phyloP scores from a whole-genome alignment of 805 yeast species.

The Alloascoidea hylecoeti region DNA sequence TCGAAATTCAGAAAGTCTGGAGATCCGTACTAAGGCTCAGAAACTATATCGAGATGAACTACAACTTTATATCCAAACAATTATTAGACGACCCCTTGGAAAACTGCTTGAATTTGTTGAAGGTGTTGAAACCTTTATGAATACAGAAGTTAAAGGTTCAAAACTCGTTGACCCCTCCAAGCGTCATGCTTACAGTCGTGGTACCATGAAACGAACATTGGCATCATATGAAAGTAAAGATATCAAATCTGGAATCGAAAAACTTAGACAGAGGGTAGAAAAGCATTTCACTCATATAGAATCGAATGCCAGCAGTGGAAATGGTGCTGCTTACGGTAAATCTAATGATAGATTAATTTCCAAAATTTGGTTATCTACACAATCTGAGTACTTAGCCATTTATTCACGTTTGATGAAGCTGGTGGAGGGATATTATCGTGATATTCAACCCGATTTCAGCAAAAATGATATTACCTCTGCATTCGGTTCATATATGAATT shows the following conservation, averaged over 20 bases:
- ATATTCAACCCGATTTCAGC: slow-evolving; percentile 30
- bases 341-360: slow-evolving; percentile 41
- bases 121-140: slow-evolving; percentile 40
- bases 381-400: slow-evolving; percentile 42
- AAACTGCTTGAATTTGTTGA: slow-evolving; percentile 51
- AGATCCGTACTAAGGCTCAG: slow-evolving; percentile 14
- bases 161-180: slow-evolving; percentile 30
- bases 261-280: slow-evolving; percentile 40
- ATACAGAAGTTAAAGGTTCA: slow-evolving; percentile 17
- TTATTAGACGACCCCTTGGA: slow-evolving; percentile 45
- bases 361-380: slow-evolving; percentile 58
- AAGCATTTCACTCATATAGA: slow-evolving; percentile 29
- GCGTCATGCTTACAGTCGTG: slow-evolving; percentile 51
- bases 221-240: slow-evolving; percentile 44
- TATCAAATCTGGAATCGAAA: slow-evolving; percentile 36
- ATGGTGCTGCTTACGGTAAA: slow-evolving; percentile 16
- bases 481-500: slow-evolving; percentile 15
- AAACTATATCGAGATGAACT: slow-evolving; percentile 19
- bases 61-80: slow-evolving; percentile 27
- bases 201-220: slow-evolving; percentile 42
- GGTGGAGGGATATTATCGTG: slow-evolving; percentile 38
- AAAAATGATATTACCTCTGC: slow-evolving; percentile 43
- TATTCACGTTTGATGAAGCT: slow-evolving; percentile 40
- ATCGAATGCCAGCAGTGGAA: slow-evolving; percentile 14
- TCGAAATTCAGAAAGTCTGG: background rate